phyloP scores from a whole-genome alignment of 2,329 filamentous ascomycete species.

The Colletotrichum sublineola region DNA sequence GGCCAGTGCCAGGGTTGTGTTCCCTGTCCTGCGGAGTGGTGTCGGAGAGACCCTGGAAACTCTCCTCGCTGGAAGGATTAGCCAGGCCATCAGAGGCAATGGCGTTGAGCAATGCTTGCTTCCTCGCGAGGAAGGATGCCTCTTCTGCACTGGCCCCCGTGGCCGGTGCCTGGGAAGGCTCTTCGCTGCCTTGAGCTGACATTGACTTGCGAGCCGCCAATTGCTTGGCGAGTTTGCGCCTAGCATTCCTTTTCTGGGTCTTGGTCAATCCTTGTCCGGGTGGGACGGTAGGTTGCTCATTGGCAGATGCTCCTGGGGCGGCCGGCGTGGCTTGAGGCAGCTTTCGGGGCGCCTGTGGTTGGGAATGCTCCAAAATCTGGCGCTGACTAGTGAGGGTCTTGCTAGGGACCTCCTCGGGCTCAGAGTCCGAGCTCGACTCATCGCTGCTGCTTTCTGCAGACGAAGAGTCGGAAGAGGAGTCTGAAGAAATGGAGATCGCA shows the following conservation, averaged over 20 bases:
- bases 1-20: not conserved
- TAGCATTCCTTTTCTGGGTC: constrained; percentile 66
- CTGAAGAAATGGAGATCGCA: constrained; percentile 14
- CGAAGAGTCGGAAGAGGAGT: constrained; percentile 25
- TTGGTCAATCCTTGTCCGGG: constrained; percentile 55
- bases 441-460: constrained; percentile 39
- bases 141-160: constrained; percentile 30
- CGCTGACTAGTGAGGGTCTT: constrained; percentile 44
- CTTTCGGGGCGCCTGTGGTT: constrained; percentile 19
- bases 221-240: constrained; percentile 57
- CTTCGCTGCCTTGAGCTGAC: constrained; percentile 3
- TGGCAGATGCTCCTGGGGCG: constrained; percentile 20
- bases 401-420: constrained; percentile 54
- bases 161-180: not conserved
- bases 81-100: constrained; percentile 41
- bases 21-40: constrained; percentile 16
- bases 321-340: constrained; percentile 17
- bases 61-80: constrained; percentile 8
- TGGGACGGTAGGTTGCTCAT: constrained; percentile 44
- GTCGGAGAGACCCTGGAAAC: constrained; percentile 1
- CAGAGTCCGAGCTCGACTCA: constrained; percentile 48
- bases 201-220: constrained; percentile 28
- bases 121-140: constrained; percentile 54
- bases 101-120: constrained; percentile 55
- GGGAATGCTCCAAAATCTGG: constrained; percentile 1